A percentile compares a stretch with the other conserved stretches of the same genome.
These are phyloP conservation scores for Termitomyces sp. DNA, from an alignment of 768 basidiomycete species.

Conservation along the genomic window DNA sequence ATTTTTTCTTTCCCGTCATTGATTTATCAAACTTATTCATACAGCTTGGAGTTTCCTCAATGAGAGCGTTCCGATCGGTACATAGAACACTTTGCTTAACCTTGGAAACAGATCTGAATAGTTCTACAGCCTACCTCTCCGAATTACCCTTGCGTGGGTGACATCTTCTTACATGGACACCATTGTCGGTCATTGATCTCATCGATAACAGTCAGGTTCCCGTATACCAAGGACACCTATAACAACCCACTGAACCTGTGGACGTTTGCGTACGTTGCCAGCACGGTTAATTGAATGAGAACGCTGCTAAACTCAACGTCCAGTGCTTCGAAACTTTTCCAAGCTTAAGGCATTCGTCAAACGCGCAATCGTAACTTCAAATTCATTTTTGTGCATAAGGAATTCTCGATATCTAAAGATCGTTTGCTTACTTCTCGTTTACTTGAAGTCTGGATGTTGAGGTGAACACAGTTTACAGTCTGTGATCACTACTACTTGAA, in stretches of 20 bases:
- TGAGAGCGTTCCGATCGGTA: constrained; percentile 38
- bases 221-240: constrained; percentile 60
- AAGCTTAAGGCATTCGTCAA: background rate
- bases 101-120: background rate
- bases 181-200: background rate
- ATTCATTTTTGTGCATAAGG: too few relatives aligned
- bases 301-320: background rate
- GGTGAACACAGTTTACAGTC: too few relatives aligned
- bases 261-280: constrained; percentile 48
- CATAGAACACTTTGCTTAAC: background rate
- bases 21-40: background rate
- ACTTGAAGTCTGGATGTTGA: background rate
- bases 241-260: constrained; percentile 62
- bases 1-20: background rate
- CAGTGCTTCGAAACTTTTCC: constrained; percentile 11
- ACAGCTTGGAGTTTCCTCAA: constrained; percentile 43
- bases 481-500: too few relatives aligned
- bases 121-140: constrained; percentile 35
- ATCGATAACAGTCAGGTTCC: constrained; percentile 44
- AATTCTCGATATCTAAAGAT: too few relatives aligned
- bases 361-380: background rate
- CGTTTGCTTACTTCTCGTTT: too few relatives aligned
- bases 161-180: background rate
- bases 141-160: constrained; percentile 33
- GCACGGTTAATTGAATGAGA: background rate